A percentile compares a stretch with the other conserved stretches of the same genome.
These are phyloP conservation scores for Ramalina intermedia DNA, from an alignment of 495 filamentous ascomycete species.

Conservation along the genomic window DNA sequence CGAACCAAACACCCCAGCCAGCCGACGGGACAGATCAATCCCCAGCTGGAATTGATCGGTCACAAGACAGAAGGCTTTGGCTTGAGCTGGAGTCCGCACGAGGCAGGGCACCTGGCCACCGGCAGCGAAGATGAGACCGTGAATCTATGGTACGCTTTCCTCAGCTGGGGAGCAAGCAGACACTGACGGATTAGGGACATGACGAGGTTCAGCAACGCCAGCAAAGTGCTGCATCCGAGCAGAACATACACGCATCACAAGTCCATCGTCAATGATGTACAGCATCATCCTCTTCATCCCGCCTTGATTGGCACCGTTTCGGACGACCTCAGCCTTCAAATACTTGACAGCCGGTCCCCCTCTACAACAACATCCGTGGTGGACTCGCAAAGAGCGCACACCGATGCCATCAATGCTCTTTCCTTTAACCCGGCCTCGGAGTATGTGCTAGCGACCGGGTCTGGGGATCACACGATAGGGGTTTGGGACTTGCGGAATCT, in stretches of 20 bases:
- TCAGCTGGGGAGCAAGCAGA: slow-evolving; percentile 1
- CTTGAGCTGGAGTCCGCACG: slow-evolving; percentile 79
- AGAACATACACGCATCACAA: slow-evolving; percentile 76
- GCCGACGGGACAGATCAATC: slow-evolving; percentile 55
- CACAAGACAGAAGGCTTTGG: slow-evolving; percentile 91
- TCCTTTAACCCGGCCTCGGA: slow-evolving; percentile 86
- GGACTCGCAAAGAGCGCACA: slow-evolving; percentile 52
- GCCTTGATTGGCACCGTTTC: slow-evolving; percentile 84
- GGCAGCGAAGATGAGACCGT: slow-evolving; percentile 87
- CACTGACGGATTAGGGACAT: slow-evolving; percentile 48
- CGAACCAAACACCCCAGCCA: slow-evolving; percentile 77
- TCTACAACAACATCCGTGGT: slow-evolving; percentile 49
- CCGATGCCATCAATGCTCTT: slow-evolving; percentile 85
- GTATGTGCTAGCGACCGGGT: slow-evolving; percentile 77
- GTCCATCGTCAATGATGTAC: slow-evolving; percentile 90
- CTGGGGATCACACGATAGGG: slow-evolving; percentile 85
- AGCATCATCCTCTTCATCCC: slow-evolving; percentile 73
- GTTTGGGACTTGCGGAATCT: slow-evolving; percentile 91
- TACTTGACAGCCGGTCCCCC: slow-evolving; percentile 64
- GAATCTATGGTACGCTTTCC: slow-evolving; percentile 56
- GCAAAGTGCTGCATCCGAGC: slow-evolving; percentile 52
- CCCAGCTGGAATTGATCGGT: slow-evolving; percentile 72
- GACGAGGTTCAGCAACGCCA: slow-evolving; percentile 50
- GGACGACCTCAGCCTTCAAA: slow-evolving; percentile 84
- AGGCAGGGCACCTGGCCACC: slow-evolving; percentile 68